These are phyloP conservation scores for Claviceps purpurea DNA, from an alignment of 2,329 filamentous ascomycete species.

Conservation along the genomic window DNA sequence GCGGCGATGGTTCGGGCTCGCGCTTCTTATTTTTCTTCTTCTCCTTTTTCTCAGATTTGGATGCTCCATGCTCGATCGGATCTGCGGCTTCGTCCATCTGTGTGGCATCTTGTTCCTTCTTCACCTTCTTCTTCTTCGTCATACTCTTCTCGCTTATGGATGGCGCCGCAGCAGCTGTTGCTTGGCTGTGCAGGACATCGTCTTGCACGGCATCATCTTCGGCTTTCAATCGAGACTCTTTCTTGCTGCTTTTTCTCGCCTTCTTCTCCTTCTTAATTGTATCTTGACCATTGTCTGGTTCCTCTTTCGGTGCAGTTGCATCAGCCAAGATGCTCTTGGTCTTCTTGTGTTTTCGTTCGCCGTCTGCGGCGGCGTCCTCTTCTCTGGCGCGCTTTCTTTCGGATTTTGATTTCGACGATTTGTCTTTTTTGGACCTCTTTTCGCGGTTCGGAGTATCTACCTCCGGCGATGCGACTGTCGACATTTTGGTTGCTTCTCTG, in stretches of 20 bases:
- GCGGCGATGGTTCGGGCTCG: background rate
- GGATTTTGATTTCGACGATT: constrained; percentile 18
- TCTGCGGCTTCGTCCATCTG: constrained; percentile 4
- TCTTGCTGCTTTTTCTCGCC: constrained; percentile 19
- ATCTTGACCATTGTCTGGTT: constrained; percentile 18
- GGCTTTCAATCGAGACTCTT: constrained; percentile 12
- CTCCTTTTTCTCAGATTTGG: constrained; percentile 20
- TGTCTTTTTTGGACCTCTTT: constrained; percentile 26
- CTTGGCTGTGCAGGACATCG: background rate
- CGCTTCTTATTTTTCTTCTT: constrained; percentile 13
- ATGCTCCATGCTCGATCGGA: constrained; percentile 5
- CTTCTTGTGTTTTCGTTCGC: constrained; percentile 36
- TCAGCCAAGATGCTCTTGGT: constrained; percentile 31
- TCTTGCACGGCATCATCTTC: background rate
- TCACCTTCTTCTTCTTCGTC: constrained; percentile 16
- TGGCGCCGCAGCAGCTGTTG: background rate
- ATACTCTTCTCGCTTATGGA: constrained; percentile 5
- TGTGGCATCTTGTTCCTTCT: constrained; percentile 13
- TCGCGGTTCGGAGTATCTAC: constrained; percentile 19
- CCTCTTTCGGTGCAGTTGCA: constrained; percentile 9
- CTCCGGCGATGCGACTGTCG: constrained; percentile 19
- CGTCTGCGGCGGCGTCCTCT: constrained; percentile 24
- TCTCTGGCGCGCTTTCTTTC: constrained; percentile 33
- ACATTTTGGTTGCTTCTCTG: constrained; percentile 5
- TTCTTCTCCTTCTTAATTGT: constrained; percentile 21